Evolutionary conservation across 2,329 filamentous ascomycete genomes (phyloP).

Genomic region (Xylariaceae sp.): DNA sequence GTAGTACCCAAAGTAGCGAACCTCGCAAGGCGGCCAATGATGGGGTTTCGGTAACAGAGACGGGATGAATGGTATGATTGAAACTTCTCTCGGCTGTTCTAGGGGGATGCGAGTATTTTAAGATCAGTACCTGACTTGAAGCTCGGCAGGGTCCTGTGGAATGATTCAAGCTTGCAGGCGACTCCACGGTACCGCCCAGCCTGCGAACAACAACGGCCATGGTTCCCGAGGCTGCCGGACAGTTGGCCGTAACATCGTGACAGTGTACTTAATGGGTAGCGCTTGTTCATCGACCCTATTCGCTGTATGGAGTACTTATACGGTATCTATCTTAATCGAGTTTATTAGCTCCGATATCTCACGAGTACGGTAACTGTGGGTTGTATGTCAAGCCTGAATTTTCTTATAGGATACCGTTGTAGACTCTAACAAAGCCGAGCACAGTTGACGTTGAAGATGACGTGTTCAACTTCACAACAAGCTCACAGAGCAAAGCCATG

Average conservation of each 20-base stretch:
- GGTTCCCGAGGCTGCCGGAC: slow-evolving; percentile 19
- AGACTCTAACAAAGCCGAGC: background rate
- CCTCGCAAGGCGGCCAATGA: slow-evolving; percentile 30
- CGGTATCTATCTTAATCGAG: background rate
- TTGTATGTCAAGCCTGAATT: background rate
- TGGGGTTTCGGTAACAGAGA: background rate
- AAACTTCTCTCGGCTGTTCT: background rate
- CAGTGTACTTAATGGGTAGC: slow-evolving; percentile 1
- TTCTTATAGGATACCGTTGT: background rate
- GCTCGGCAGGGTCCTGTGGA: background rate
- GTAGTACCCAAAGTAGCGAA: slow-evolving; percentile 22
- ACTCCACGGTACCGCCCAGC: background rate
- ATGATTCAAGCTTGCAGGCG: slow-evolving; percentile 9
- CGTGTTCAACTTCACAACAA: slow-evolving; percentile 5
- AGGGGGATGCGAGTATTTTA: background rate
- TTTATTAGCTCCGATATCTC: background rate
- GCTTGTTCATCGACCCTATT: slow-evolving; percentile 6
- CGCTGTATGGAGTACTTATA: slow-evolving; percentile 9
- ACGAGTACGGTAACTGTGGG: background rate
- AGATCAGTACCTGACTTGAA: no score
- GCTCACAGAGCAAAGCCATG: background rate
- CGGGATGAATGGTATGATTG: slow-evolving; percentile 15
- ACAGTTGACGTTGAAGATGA: slow-evolving; percentile 4
- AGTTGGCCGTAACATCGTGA: slow-evolving; percentile 21
- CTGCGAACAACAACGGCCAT: background rate